Conservation (phyloP, 108 stramenopile genomes). For the Chaetoceros tenuissimus region DNA sequence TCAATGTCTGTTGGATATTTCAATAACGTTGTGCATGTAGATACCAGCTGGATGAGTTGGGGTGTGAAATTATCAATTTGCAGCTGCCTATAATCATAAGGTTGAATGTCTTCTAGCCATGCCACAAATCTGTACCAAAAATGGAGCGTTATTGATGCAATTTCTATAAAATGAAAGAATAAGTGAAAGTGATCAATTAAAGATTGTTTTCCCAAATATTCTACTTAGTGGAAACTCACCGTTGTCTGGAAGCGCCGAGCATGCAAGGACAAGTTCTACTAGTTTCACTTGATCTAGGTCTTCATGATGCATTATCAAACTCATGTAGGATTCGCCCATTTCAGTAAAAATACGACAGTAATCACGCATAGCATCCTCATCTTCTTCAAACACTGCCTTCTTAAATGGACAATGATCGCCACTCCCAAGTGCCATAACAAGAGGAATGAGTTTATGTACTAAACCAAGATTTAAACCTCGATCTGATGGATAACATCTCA, state of each 20-base stretch:
- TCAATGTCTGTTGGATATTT: constrained; percentile 60
- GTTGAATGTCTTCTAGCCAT: constrained; percentile 66
- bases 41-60: constrained; percentile 47
- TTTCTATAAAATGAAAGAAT: constrained; percentile 23
- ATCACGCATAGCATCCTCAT: constrained; percentile 75
- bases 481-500: constrained; percentile 68
- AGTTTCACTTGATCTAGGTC: constrained; percentile 45
- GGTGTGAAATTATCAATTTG: constrained; percentile 62
- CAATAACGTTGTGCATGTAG: constrained; percentile 46
- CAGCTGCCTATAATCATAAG: constrained; percentile 72
- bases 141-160: constrained; percentile 79
- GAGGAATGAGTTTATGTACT: constrained; percentile 62
- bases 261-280: constrained; percentile 67
- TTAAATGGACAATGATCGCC: constrained; percentile 29
- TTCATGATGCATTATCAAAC: constrained; percentile 55
- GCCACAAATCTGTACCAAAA: constrained; percentile 90
- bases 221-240: constrained; percentile 16
- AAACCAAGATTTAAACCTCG: constrained; percentile 37
- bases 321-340: constrained; percentile 93
- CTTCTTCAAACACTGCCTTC: constrained; percentile 38
- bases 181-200: background rate
- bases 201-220: background rate
- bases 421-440: constrained; percentile 42
- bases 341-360: constrained; percentile 90
- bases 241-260: constrained; percentile 55